Evolutionary conservation across 768 basidiomycete species (phyloP).

Genomic region (Tubosaeta sp.): DNA sequence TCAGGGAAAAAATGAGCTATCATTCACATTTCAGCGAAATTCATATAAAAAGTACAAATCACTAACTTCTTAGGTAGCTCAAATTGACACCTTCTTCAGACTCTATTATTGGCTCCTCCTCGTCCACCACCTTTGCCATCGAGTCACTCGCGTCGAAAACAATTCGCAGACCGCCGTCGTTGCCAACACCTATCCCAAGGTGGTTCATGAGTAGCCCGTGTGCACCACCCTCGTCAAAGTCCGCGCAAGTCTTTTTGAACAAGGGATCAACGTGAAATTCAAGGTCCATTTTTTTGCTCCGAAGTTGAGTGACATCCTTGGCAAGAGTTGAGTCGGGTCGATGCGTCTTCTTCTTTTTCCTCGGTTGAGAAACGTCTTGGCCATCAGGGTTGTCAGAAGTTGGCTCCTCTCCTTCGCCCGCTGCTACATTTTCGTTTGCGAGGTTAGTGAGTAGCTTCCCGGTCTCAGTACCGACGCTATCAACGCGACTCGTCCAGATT

Average conservation of each 20-base stretch:
- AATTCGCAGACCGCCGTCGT: slow-evolving; percentile 79
- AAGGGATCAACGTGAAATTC: slow-evolving; percentile 96
- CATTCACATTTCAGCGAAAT: slow-evolving; percentile 4
- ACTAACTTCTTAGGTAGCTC: slow-evolving; percentile 56
- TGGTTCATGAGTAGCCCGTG: slow-evolving; percentile 97
- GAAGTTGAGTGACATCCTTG: slow-evolving; percentile 74
- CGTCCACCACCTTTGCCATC: slow-evolving; percentile 71
- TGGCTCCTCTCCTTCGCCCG: slow-evolving; percentile 53
- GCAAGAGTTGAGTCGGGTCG: slow-evolving; percentile 84
- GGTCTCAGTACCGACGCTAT: slow-evolving; percentile 94
- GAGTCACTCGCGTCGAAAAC: slow-evolving; percentile 97
- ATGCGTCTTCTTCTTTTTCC: slow-evolving; percentile 61
- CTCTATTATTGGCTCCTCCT: slow-evolving; percentile 61
- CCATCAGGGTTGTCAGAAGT: slow-evolving; percentile 63
- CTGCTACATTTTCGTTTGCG: slow-evolving; percentile 56
- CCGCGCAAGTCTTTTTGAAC: slow-evolving; percentile 96
- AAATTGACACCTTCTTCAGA: slow-evolving; percentile 66
- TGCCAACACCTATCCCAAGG: slow-evolving; percentile 69
- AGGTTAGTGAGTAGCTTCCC: slow-evolving; percentile 93
- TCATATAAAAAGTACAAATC: neutral
- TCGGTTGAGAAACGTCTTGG: slow-evolving; percentile 53
- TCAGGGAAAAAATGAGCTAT: slow-evolving; percentile 73
- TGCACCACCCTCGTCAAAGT: slow-evolving; percentile 98
- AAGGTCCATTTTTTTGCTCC: slow-evolving; percentile 90
- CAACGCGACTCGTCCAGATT: slow-evolving; percentile 98